A percentile compares a stretch with the other conserved stretches of the same genome.
Conservation (phyloP, 768 basidiomycete genomes). For the Hemileccinum rubropunctum region DNA sequence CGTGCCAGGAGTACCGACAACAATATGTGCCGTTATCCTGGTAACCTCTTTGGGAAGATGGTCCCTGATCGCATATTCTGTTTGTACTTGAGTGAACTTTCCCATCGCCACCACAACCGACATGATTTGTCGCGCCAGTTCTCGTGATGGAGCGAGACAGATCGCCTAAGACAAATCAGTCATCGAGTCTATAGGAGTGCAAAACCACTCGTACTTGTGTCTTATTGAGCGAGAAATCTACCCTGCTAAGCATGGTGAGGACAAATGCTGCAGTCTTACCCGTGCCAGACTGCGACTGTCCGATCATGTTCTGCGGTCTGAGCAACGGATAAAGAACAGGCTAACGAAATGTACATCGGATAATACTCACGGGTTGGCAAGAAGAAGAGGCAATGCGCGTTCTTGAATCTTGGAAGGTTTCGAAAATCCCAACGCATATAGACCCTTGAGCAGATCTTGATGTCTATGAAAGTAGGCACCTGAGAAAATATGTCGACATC, state of each 20-base stretch:
- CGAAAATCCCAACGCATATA: conserved; percentile 93
- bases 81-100: conserved; percentile 89
- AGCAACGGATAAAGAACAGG: conserved; percentile 3
- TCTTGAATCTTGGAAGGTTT: conserved; percentile 99
- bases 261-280: conserved; percentile 99
- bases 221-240: conserved; percentile 78
- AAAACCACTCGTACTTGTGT: conserved; percentile 62
- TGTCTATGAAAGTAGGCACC: conserved; percentile 47
- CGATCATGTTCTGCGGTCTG: conserved; percentile 98
- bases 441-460: conserved; percentile 85
- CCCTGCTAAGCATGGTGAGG: conserved; percentile 92
- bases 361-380: conserved; percentile 77
- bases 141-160: conserved; percentile 96
- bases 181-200: neutral
- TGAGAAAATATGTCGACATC: conserved; percentile 4
- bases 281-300: conserved; percentile 98
- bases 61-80: conserved; percentile 95
- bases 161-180: conserved; percentile 59
- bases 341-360: neutral
- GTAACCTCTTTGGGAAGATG: conserved; percentile 63
- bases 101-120: conserved; percentile 92
- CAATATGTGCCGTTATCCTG: conserved; percentile 80
- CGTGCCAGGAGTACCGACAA: conserved; percentile 96
- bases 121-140: conserved; percentile 97
- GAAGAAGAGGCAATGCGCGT: conserved; percentile 87